Base-by-base conservation (phyloP, 208 protist genomes). In the Spironucleus salmonicida region DNA sequence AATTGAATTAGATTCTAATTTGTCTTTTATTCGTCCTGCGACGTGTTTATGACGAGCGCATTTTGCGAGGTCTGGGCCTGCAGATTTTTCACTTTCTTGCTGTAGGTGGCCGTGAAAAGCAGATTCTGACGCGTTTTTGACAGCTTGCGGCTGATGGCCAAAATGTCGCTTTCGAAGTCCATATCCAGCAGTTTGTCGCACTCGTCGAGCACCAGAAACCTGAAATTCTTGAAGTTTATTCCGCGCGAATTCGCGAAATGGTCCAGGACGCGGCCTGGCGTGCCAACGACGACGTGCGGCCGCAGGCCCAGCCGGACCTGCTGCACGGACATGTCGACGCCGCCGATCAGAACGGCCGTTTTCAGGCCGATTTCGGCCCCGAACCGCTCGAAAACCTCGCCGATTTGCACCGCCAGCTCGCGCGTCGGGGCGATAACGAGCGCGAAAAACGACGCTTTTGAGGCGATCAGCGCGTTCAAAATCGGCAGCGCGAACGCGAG, bases 401-500 rank as follows among this genome's bases (percentile, higher is more conserved):
- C 53, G 30, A 78, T 81, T n/a, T 81, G 74, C 9, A 79, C 1
- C 35, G 78, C 78, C 29, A 81, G 58, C 62, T 81, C 78, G 30
- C 78, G 57, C n/a, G 78, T 78, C 19, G 78, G 78, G 4, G 75
- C 42, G 34, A 81, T 45, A 30, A 77, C 34, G 0, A 77, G 57
- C 26, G n/a, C 67, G 38, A 67, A 57, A 30, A 66, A 75, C 0
- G 57, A 40, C 40, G 75, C 57, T 32, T 34, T 34, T 45, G 58
- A 4, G 32, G 2, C 9, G 1, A 76, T 61, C 0, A 59, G 49
- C 0, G 32, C 69, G 35, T 90, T 85, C 27, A 95, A 76, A 0
- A 93, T 78, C 1, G 92, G 90, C 57, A 95, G 77, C 9, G 89
- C 75, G 84, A 92, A 95, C 15, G 87, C 81, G 26, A 93, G 78